Conservation (phyloP, 768 basidiomycete species). For the Phylloporus rhodoxanthus region DNA sequence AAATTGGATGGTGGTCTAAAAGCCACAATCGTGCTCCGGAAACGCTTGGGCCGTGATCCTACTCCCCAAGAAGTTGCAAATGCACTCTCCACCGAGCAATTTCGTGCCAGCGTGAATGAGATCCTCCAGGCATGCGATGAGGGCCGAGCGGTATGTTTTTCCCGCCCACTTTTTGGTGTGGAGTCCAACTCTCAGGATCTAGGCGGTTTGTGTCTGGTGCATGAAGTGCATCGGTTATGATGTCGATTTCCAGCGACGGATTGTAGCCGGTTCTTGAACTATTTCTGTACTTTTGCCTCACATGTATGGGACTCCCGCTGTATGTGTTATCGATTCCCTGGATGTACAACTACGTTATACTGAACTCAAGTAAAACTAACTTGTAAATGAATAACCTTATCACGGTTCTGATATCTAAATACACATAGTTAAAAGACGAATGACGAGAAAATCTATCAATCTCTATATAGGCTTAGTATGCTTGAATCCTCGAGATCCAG, state of each 20-base stretch:
- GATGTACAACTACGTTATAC: neutral
- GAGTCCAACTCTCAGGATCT: neutral
- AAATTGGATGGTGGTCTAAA: neutral
- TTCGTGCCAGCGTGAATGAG: neutral
- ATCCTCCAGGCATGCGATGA: constrained; percentile 5
- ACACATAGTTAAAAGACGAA: constrained; percentile 19
- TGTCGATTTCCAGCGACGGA: constrained; percentile 9
- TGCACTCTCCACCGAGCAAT: neutral
- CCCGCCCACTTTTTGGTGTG: neutral
- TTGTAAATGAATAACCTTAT: neutral
- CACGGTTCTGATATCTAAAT: constrained; percentile 15
- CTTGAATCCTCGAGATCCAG: constrained; percentile 25
- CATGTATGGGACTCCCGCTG: no score
- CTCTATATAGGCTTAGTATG: constrained; percentile 13
- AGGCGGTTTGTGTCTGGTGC: constrained; percentile 7
- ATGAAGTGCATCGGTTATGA: constrained; percentile 11
- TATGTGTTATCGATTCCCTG: neutral
- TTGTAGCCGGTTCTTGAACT: neutral
- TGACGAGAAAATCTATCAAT: neutral
- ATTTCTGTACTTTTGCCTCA: neutral
- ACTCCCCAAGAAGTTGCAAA: constrained; percentile 4
- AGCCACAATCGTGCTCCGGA: constrained; percentile 9
- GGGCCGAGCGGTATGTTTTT: constrained; percentile 2
- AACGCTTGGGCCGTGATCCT: constrained; percentile 5
- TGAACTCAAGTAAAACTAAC: neutral